phyloP scores from a whole-genome alignment of 257 asterid genomes.

The Ajuga chamaepitys region DNA sequence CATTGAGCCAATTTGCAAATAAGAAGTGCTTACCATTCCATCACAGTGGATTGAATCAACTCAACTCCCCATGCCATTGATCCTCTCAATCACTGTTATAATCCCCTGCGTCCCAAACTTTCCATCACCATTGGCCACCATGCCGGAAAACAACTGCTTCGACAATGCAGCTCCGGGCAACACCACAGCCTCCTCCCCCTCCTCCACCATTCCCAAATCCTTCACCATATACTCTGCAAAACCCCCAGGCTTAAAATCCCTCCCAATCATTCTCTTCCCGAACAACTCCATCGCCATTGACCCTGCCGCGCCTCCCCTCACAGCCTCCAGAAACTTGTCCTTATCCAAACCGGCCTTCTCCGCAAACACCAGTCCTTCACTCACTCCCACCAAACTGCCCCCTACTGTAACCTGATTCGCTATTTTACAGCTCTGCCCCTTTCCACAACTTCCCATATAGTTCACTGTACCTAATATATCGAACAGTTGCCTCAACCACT shows the following conservation, averaged over 20 bases:
- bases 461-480: conserved; percentile 53
- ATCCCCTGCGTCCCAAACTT: conserved; percentile 73
- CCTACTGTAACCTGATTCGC: conserved; percentile 77
- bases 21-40: background rate
- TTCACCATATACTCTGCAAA: conserved; percentile 86
- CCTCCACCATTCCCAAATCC: conserved; percentile 85
- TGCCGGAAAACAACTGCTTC: conserved; percentile 67
- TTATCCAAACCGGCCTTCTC: conserved; percentile 68
- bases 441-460: conserved; percentile 69
- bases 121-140: conserved; percentile 89
- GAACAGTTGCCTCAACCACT: conserved; percentile 68
- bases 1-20: background rate
- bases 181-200: conserved; percentile 45
- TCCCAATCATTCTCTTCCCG: conserved; percentile 71
- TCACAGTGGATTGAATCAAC: no score
- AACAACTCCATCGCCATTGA: conserved; percentile 78
- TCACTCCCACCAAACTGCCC: conserved; percentile 60
- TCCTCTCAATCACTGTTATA: conserved; percentile 62
- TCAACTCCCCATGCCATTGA: conserved; percentile 39
- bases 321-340: conserved; percentile 58
- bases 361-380: conserved; percentile 83
- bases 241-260: conserved; percentile 75
- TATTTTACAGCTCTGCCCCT: conserved; percentile 79
- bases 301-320: conserved; percentile 83
- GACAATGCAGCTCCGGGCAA: conserved; percentile 79